Conservation (phyloP, 2,329 filamentous ascomycete species). For the Corynespora cassiicola region DNA sequence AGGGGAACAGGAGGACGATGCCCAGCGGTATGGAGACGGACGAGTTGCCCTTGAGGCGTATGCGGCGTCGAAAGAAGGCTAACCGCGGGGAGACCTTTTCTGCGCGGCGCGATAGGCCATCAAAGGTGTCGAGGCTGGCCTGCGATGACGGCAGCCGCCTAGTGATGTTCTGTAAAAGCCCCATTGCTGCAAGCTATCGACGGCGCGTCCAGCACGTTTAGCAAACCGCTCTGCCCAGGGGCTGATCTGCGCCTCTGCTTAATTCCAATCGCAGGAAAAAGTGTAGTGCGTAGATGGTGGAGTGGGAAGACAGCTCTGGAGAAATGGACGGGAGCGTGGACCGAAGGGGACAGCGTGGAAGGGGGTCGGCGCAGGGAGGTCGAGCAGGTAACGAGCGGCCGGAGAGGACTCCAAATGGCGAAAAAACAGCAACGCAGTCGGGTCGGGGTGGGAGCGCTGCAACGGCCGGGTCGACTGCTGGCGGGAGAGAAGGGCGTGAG, state of each 20-base stretch:
- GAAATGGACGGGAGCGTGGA: slow-evolving; percentile 7
- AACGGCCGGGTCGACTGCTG: slow-evolving; percentile 12
- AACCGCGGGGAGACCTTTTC: slow-evolving; percentile 60
- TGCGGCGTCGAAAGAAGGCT: slow-evolving; percentile 83
- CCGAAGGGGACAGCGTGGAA: slow-evolving; percentile 46
- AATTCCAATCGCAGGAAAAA: slow-evolving; percentile 15
- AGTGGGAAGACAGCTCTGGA: not conserved
- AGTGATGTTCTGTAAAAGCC: slow-evolving; percentile 50
- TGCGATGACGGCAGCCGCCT: slow-evolving; percentile 54
- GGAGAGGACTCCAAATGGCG: slow-evolving; percentile 18
- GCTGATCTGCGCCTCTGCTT: slow-evolving; percentile 19
- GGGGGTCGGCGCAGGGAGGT: slow-evolving; percentile 17
- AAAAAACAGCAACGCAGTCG: slow-evolving; percentile 8
- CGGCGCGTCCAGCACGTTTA: slow-evolving; percentile 14
- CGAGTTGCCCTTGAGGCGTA: slow-evolving; percentile 90
- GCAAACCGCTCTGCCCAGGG: slow-evolving; percentile 17
- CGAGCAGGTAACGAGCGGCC: slow-evolving; percentile 28
- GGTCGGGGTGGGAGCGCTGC: too few relatives aligned
- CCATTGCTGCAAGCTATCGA: slow-evolving; percentile 40
- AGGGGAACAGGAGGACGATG: slow-evolving; percentile 89
- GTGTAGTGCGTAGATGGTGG: not conserved
- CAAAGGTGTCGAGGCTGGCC: slow-evolving; percentile 49
- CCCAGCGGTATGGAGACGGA: slow-evolving; percentile 91
- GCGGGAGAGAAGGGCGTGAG: slow-evolving; percentile 1
- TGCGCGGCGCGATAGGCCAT: slow-evolving; percentile 49